These are phyloP conservation scores for Xanthoconium stramineum DNA, from an alignment of 768 basidiomycete species.

Conservation along the genomic window DNA sequence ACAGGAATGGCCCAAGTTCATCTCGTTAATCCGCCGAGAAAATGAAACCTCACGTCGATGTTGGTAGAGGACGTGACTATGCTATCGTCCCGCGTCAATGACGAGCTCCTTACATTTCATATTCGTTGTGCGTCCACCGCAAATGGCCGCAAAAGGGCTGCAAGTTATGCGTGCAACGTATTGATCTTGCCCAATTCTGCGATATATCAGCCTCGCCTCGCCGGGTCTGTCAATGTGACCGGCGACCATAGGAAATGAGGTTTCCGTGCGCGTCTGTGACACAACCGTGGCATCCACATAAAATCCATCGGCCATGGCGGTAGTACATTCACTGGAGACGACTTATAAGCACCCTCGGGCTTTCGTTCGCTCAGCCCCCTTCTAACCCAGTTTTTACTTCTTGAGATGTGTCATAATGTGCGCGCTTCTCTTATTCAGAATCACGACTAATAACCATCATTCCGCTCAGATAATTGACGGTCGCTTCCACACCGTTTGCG, in stretches of 20 bases:
- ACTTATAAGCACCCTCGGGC: constrained; percentile 19
- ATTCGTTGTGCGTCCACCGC: constrained; percentile 9
- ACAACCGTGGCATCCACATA: constrained; percentile 30
- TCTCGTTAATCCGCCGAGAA: constrained; percentile 18
- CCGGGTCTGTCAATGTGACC: constrained; percentile 32
- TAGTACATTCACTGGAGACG: constrained; percentile 12
- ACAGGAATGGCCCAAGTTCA: constrained; percentile 17
- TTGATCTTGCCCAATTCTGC: constrained; percentile 17
- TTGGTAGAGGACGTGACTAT: background rate
- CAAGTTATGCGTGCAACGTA: constrained; percentile 18
- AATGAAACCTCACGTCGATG: background rate
- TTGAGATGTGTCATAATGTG: constrained; percentile 72
- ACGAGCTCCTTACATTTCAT: constrained; percentile 12
- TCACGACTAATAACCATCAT: background rate
- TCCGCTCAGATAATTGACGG: constrained; percentile 66
- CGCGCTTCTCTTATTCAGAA: constrained; percentile 24
- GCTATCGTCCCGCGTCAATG: background rate
- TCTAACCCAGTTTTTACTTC: constrained; percentile 16
- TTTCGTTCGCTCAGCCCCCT: constrained; percentile 12
- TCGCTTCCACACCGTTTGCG: constrained; percentile 64
- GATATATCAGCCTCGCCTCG: constrained; percentile 35
- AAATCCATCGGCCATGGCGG: constrained; percentile 20
- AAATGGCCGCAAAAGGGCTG: constrained; percentile 10
- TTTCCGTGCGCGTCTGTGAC: constrained; percentile 37
- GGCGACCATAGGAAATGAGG: constrained; percentile 36